phyloP scores from a whole-genome alignment of 1,284 basidiomycete species.

The Phylloboletellus chloephorus region DNA sequence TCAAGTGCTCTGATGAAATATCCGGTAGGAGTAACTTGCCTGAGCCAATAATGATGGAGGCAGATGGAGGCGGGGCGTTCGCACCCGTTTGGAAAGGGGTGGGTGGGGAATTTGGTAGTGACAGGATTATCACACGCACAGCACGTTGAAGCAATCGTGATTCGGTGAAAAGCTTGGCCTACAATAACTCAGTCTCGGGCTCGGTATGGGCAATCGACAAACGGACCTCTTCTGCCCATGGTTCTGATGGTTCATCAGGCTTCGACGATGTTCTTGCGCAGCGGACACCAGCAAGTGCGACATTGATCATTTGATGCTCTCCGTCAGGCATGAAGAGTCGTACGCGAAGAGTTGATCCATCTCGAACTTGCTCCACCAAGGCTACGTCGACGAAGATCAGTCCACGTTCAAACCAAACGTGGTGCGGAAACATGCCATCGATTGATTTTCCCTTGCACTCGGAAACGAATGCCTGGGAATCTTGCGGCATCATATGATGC shows the following conservation, averaged over 20 bases:
- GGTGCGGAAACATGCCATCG: constrained; percentile 54
- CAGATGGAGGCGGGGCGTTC: constrained; percentile 60
- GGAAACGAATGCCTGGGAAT: constrained; percentile 83
- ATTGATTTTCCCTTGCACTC: constrained; percentile 89
- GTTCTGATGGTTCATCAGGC: constrained; percentile 74
- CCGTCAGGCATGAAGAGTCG: constrained; percentile 84
- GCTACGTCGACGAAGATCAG: constrained; percentile 40
- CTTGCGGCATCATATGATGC: constrained; percentile 84
- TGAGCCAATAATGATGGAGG: constrained; percentile 86
- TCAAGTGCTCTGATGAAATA: constrained; percentile 2
- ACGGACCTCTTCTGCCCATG: constrained; percentile 78
- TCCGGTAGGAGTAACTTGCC: constrained; percentile 40
- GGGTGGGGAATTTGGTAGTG: constrained; percentile 77
- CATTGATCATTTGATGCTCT: constrained; percentile 83
- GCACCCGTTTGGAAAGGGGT: constrained; percentile 75
- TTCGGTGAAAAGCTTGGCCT: constrained; percentile 96
- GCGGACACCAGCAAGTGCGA: constrained; percentile 83
- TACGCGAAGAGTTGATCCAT: constrained; percentile 87
- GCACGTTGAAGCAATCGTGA: constrained; percentile 85
- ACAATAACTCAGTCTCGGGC: constrained; percentile 12
- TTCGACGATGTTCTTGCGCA: constrained; percentile 69
- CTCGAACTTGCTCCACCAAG: constrained; percentile 90
- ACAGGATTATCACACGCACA: constrained; percentile 84
- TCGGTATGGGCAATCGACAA: not conserved
- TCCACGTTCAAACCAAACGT: not conserved